Percentiles rank a stretch among this genome's conserved stretches.
Evolutionary conservation across 2,329 filamentous ascomycete species (phyloP).

Genomic region (Aspergillus pseudotamarii): DNA sequence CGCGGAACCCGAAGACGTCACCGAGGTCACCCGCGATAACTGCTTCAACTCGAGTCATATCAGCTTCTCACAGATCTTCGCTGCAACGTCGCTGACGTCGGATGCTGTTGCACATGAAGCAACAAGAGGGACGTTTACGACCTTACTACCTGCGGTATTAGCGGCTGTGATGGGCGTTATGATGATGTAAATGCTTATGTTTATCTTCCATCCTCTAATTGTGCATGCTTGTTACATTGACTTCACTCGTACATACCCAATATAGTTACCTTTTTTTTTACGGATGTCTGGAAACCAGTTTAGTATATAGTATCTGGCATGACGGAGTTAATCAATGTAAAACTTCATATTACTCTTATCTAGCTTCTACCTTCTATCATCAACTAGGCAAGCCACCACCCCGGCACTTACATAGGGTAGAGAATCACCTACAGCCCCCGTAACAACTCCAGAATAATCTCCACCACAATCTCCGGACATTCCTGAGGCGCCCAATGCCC

Average conservation of each 20-base stretch:
- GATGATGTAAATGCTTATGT: constrained; percentile 18
- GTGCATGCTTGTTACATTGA: not conserved
- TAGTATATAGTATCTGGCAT: not conserved
- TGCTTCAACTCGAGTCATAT: constrained; percentile 86
- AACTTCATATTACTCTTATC: not conserved
- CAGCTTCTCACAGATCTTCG: constrained; percentile 75
- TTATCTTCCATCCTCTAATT: not conserved
- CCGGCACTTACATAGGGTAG: not conserved
- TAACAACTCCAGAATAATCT: constrained; percentile 51
- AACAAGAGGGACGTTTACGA: constrained; percentile 20
- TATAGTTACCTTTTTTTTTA: constrained; percentile 2
- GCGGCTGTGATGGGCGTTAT: constrained; percentile 22
- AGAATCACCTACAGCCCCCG: constrained; percentile 12
- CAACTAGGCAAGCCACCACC: too few species aligned
- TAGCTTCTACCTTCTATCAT: not conserved
- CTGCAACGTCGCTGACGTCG: constrained; percentile 31
- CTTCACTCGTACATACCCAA: constrained; percentile 24
- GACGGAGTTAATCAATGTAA: not conserved
- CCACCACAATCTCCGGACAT: constrained; percentile 57
- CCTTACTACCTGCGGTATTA: constrained; percentile 31
- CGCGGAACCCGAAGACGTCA: constrained; percentile 75
- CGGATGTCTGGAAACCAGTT: not conserved
- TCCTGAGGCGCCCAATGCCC: constrained; percentile 75
- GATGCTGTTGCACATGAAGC: constrained; percentile 23
- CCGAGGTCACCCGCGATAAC: constrained; percentile 75